These are phyloP conservation scores for Pythium coloratum DNA, from an alignment of 352 stramenopile genomes.

Conservation along the genomic window DNA sequence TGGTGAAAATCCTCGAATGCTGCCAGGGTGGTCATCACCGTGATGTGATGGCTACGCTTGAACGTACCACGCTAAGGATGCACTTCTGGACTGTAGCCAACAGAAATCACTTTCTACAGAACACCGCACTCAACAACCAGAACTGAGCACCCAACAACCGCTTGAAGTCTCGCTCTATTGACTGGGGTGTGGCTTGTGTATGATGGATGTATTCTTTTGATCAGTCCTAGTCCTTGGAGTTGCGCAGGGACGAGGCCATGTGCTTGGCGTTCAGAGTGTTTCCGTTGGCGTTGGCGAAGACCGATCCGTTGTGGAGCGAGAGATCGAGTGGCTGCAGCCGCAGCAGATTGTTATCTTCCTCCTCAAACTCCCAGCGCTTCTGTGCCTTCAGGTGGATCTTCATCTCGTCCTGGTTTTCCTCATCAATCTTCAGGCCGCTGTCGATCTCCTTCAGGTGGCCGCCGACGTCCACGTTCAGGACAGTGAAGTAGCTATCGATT, in stretches of 20 bases:
- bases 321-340: slow-evolving; percentile 16
- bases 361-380: slow-evolving; percentile 56
- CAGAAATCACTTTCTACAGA: too few relatives aligned
- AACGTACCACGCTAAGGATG: too few relatives aligned
- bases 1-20: too few relatives aligned
- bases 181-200: background rate
- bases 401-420: slow-evolving; percentile 52
- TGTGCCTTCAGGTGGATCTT: slow-evolving; percentile 54
- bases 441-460: slow-evolving; percentile 43
- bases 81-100: too few relatives aligned
- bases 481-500: slow-evolving; percentile 39
- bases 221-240: slow-evolving; percentile 1
- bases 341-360: slow-evolving; percentile 37
- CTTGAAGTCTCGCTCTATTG: background rate
- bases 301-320: slow-evolving; percentile 5
- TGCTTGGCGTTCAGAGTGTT: slow-evolving; percentile 1
- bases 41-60: too few relatives aligned
- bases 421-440: slow-evolving; percentile 47
- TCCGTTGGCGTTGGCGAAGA: background rate
- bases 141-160: too few relatives aligned
- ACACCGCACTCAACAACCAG: too few relatives aligned
- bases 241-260: slow-evolving; percentile 18
- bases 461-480: slow-evolving; percentile 51
- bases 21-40: too few relatives aligned
- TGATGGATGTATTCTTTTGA: background rate